These are phyloP conservation scores for Fusarium paranaense DNA, from an alignment of 2,329 filamentous ascomycete species.

Conservation along the genomic window DNA sequence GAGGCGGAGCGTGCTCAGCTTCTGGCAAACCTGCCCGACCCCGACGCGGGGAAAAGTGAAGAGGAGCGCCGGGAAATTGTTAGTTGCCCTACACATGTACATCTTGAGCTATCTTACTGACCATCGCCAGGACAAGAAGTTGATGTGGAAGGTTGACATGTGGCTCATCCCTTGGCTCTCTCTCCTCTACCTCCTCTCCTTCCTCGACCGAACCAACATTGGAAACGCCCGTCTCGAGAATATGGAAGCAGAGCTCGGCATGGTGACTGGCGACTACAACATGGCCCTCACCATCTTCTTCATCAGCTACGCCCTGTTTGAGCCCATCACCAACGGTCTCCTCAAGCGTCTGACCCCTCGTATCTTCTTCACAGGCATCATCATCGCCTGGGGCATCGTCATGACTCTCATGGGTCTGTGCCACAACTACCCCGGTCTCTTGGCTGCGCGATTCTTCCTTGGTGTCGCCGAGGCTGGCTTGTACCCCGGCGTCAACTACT, in stretches of 20 bases:
- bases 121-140: slow-evolving; percentile 54
- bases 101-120: not conserved
- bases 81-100: slow-evolving; percentile 37
- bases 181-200: slow-evolving; percentile 66
- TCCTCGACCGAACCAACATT: slow-evolving; percentile 53
- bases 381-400: slow-evolving; percentile 64
- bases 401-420: slow-evolving; percentile 64
- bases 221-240: slow-evolving; percentile 61
- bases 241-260: slow-evolving; percentile 33
- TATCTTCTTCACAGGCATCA: slow-evolving; percentile 73
- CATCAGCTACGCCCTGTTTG: slow-evolving; percentile 74
- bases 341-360: slow-evolving; percentile 73
- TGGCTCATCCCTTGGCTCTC: slow-evolving; percentile 69
- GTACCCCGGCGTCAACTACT: slow-evolving; percentile 74
- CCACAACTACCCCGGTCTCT: slow-evolving; percentile 56
- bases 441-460: slow-evolving; percentile 66
- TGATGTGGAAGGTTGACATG: slow-evolving; percentile 68
- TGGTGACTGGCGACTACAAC: slow-evolving; percentile 65
- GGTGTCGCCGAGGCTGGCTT: slow-evolving; percentile 76
- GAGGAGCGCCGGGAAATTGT: slow-evolving; percentile 72
- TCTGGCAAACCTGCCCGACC: slow-evolving; percentile 46
- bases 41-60: slow-evolving; percentile 69
- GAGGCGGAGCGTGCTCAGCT: slow-evolving; percentile 45
- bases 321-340: slow-evolving; percentile 73
- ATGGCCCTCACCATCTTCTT: slow-evolving; percentile 71